Percentiles rank a stretch among this genome's conserved stretches.
Evolutionary conservation across 106 monocot genomes (phyloP).

Genomic region (Phalaenopsis equestris): DNA sequence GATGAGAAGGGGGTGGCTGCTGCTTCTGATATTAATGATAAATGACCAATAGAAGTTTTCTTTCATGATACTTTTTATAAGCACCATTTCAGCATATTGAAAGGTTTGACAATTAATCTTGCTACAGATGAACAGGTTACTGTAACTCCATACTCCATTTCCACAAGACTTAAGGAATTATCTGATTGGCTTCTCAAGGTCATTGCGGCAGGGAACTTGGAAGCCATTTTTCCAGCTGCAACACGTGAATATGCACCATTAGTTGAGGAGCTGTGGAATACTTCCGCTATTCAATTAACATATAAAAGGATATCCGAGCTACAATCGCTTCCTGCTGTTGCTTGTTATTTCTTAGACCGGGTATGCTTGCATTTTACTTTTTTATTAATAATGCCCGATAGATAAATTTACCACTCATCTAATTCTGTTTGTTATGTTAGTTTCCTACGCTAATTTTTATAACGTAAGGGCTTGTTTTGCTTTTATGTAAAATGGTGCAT

Average conservation of each 20-base stretch:
- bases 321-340: constrained; percentile 41
- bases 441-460: not conserved
- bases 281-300: constrained; percentile 78
- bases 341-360: constrained; percentile 73
- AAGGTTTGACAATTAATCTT: constrained; percentile 16
- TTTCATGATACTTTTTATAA: not conserved
- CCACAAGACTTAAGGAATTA: constrained; percentile 58
- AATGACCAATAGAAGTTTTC: not conserved
- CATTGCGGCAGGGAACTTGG: constrained; percentile 59
- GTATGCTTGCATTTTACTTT: constrained; percentile 25
- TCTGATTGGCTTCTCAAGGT: constrained; percentile 69
- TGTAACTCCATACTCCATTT: constrained; percentile 43
- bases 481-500: not conserved
- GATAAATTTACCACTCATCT: not conserved
- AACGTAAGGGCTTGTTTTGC: not conserved
- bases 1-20: not conserved
- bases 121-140: constrained; percentile 18
- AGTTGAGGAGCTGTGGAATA: constrained; percentile 86
- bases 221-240: constrained; percentile 79
- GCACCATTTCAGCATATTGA: not conserved
- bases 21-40: not conserved
- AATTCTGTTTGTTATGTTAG: not conserved
- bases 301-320: constrained; percentile 59
- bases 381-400: not conserved
- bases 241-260: constrained; percentile 71